A percentile compares a stretch with the other conserved stretches of the same genome.
These are phyloP conservation scores for Neltuma alba DNA, from an alignment of 306 rosid genomes.

Conservation along the genomic window DNA sequence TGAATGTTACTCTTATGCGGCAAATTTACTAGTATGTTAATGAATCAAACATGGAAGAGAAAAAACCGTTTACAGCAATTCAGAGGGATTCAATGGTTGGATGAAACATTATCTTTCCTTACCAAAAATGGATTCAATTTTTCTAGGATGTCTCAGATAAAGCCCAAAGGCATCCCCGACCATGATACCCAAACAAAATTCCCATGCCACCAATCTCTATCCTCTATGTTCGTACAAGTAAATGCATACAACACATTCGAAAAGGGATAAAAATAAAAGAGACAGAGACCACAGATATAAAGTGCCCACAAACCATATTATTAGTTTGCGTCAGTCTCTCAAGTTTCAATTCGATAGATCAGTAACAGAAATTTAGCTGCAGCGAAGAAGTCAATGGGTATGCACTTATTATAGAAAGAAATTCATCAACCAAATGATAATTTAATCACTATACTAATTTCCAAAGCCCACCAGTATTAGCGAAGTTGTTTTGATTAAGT, in stretches of 20 bases:
- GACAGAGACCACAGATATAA: neutral
- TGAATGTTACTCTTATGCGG: neutral
- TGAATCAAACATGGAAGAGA: constrained; percentile 3
- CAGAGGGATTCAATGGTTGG: neutral
- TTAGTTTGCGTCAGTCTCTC: neutral
- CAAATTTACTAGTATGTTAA: neutral
- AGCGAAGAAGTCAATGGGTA: neutral
- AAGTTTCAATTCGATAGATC: neutral
- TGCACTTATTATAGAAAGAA: neutral
- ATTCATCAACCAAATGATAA: neutral
- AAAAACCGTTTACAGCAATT: neutral
- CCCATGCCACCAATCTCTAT: neutral
- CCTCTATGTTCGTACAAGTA: neutral
- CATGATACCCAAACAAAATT: neutral
- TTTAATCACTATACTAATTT: neutral
- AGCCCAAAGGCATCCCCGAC: neutral
- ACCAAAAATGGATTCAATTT: neutral
- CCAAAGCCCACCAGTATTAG: neutral
- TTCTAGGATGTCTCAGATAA: neutral
- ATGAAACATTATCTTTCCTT: neutral
- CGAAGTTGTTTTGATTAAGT: neutral
- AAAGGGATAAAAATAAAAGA: neutral
- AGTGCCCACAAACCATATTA: neutral
- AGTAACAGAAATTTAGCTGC: neutral
- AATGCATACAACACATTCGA: neutral